Base-by-base conservation (phyloP, 1,284 basidiomycete species). In the Bondarzewia mesenterica region DNA sequence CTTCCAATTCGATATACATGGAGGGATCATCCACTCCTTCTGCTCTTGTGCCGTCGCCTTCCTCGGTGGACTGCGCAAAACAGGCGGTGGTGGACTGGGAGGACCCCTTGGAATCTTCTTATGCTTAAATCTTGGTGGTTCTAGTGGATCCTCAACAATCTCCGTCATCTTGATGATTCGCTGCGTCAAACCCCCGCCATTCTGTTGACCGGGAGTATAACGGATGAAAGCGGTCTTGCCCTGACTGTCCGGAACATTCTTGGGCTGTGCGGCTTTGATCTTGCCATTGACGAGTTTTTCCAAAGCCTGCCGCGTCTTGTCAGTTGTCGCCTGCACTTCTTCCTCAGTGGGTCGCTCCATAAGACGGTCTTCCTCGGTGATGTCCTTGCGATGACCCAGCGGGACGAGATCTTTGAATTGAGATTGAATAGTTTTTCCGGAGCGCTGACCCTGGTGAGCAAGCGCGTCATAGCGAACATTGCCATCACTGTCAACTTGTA, bases 11-110 rank as follows among this genome's bases (percentile, higher is more conserved):
- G 93, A 97, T 54, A 99, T 97, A 67, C 93, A 98, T 15, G 96
- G 96, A 3, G 96, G 96, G 48, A 99, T 98, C 93, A 97, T 97
- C 96, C 96, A 98, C 60, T 98, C 95, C 68, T 98, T 98, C 69
- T 98, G 95, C 63, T 99, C 96, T 52, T 93, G 89, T 3, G 91
- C 90, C 0, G 95, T 96, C 3, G 92, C 92, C 60, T 97, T 95
- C 49, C 96, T 78, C 5, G 96, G 96, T 2, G 96, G 96, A 70
- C 89, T 93, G 39, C 95, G 84, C 45, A 99, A 72, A 1, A 99
- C 91, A n/a, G 96, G 95, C 2, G 95, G 92, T 2, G 96, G 96
- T 0, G 96, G 95, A 59, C 91, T 94, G 1, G 92, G 93, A 10
- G 93, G 93, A 2, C 93, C 96, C 55, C 89, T 74, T 4, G 96